Percentiles rank a stretch among this genome's conserved stretches.
Evolutionary conservation across 371 early-diverging fungal species (phyloP).

Genomic region (Chytridium lagenaria): DNA sequence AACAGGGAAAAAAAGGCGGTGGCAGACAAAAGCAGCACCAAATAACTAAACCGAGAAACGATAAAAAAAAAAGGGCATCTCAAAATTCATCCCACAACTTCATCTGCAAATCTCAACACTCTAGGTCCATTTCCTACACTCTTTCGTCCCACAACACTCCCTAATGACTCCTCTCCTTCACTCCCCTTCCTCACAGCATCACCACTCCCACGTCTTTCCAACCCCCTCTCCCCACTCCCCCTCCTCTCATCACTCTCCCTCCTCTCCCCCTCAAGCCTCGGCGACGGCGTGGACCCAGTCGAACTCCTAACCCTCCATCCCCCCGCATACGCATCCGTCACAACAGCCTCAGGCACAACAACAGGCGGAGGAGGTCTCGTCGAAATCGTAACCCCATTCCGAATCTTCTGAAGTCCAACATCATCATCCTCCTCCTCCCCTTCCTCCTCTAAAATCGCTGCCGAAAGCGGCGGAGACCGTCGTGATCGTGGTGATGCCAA

Average conservation of each 20-base stretch:
- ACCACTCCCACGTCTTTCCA: neutral
- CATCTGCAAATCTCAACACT: slow-evolving; percentile 1
- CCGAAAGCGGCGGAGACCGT: neutral
- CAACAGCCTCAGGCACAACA: neutral
- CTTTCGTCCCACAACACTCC: neutral
- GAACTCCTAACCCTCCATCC: neutral
- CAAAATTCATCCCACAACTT: neutral
- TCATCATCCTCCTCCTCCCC: slow-evolving; percentile 3
- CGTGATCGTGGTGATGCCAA: neutral
- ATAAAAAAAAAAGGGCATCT: neutral
- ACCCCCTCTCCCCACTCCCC: neutral
- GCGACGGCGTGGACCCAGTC: neutral
- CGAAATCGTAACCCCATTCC: slow-evolving; percentile 1
- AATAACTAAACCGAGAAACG: neutral
- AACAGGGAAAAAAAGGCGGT: no score
- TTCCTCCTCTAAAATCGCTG: neutral
- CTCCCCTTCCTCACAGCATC: neutral
- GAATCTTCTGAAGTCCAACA: neutral
- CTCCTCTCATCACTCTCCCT: neutral
- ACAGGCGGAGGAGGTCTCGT: neutral
- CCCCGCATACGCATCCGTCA: neutral
- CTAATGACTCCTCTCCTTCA: neutral
- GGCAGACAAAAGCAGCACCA: no score
- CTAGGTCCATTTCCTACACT: neutral
- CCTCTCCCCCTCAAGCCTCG: neutral